These are phyloP conservation scores for Agaricus sinodeliciosus DNA, from an alignment of 768 basidiomycete species.

Conservation along the genomic window DNA sequence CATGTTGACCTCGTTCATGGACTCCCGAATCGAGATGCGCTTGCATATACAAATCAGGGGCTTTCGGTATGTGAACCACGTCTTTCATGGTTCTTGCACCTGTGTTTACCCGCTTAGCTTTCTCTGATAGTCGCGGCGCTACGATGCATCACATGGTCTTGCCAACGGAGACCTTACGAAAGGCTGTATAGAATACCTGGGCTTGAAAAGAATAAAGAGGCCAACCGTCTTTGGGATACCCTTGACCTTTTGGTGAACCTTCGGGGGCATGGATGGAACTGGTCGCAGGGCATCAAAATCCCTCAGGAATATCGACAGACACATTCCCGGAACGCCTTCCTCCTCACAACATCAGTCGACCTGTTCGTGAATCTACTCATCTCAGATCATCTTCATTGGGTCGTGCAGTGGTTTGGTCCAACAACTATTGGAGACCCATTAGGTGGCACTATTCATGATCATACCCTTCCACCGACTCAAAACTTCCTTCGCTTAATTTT, in stretches of 20 bases:
- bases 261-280: constrained; percentile 59
- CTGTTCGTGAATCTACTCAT: constrained; percentile 28
- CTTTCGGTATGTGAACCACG: constrained; percentile 26
- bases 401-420: constrained; percentile 40
- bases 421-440: constrained; percentile 30
- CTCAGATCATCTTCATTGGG: constrained; percentile 39
- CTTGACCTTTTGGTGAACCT: constrained; percentile 43
- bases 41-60: constrained; percentile 38
- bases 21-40: constrained; percentile 22
- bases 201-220: constrained; percentile 8
- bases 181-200: constrained; percentile 16
- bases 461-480: constrained; percentile 23
- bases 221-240: constrained; percentile 14
- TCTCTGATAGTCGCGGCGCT: constrained; percentile 28
- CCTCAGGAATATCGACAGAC: constrained; percentile 36
- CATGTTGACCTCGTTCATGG: constrained; percentile 34
- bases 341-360: constrained; percentile 25
- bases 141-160: constrained; percentile 35
- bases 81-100: not conserved
- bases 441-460: constrained; percentile 39
- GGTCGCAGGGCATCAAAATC: constrained; percentile 38
- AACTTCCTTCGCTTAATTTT: constrained; percentile 38
- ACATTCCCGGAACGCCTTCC: constrained; percentile 29
- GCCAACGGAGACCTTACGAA: constrained; percentile 25
- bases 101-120: constrained; percentile 20